Conservation (phyloP, 805 yeast species). For the Lachancea dasiensis region DNA sequence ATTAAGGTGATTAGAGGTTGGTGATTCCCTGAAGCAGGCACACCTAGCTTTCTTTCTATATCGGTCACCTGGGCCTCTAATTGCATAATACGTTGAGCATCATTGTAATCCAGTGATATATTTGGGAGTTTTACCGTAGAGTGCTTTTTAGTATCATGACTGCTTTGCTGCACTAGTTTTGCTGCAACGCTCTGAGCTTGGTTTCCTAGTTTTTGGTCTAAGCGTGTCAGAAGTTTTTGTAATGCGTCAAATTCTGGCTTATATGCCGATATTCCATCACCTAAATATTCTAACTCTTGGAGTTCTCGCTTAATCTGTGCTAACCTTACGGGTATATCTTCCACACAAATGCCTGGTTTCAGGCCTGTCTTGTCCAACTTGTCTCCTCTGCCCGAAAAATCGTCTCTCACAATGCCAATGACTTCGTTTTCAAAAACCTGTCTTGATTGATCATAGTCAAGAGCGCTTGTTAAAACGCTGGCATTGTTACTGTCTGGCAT, state of each 20-base stretch:
- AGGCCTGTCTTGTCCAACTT: background rate
- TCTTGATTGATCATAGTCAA: background rate
- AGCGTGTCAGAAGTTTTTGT: background rate
- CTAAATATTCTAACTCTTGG: constrained; percentile 8
- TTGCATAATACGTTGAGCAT: constrained; percentile 6
- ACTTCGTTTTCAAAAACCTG: constrained; percentile 4
- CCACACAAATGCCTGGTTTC: background rate
- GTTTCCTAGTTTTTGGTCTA: background rate
- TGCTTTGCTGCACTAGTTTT: background rate
- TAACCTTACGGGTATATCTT: constrained; percentile 5
- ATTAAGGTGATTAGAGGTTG: constrained; percentile 23
- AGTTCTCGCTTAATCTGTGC: constrained; percentile 14
- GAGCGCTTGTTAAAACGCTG: background rate
- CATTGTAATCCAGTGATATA: constrained; percentile 3
- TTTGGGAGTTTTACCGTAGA: constrained; percentile 3
- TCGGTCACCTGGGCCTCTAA: constrained; percentile 18
- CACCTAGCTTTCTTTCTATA: constrained; percentile 18
- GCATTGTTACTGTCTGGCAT: background rate
- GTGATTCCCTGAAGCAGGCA: background rate
- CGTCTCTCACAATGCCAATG: constrained; percentile 1
- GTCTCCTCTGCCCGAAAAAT: constrained; percentile 9
- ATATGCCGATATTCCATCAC: background rate
- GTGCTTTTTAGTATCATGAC: background rate
- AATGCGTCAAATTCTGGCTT: background rate
- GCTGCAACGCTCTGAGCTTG: background rate